phyloP scores from a whole-genome alignment of 345 rosid genomes.

The Eucalyptus curtisii region DNA sequence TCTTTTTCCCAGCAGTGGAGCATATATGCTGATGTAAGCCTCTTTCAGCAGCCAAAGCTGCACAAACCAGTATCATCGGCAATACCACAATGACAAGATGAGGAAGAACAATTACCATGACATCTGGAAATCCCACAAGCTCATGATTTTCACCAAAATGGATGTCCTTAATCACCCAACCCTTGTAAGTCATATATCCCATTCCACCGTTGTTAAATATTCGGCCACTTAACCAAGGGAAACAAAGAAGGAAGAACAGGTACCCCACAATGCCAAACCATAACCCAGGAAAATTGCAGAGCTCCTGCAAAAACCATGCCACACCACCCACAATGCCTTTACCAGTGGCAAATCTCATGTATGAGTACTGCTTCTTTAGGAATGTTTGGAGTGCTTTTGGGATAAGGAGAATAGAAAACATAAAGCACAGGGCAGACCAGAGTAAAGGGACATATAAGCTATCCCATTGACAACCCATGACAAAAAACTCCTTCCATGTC shows the following conservation, averaged over 20 bases:
- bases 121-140: constrained; percentile 66
- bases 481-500: constrained; percentile 90
- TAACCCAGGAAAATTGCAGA: constrained; percentile 44
- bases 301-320: constrained; percentile 62
- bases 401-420: constrained; percentile 35
- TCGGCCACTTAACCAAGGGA: constrained; percentile 71
- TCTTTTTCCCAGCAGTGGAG: constrained; percentile 50
- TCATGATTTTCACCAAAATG: constrained; percentile 16
- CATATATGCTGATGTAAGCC: constrained; percentile 36
- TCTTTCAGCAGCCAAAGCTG: constrained; percentile 67
- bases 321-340: constrained; percentile 34
- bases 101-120: constrained; percentile 79
- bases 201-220: constrained; percentile 46
- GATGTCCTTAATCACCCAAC: constrained; percentile 53
- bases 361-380: constrained; percentile 43
- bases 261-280: constrained; percentile 66
- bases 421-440: constrained; percentile 34
- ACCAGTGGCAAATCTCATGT: constrained; percentile 25
- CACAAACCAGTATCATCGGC: constrained; percentile 40
- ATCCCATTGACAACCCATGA: constrained; percentile 86
- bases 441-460: constrained; percentile 59
- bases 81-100: constrained; percentile 60
- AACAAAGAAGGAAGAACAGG: constrained; percentile 46
- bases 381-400: constrained; percentile 42
- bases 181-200: constrained; percentile 79